These are phyloP conservation scores for Thozetella sp. DNA, from an alignment of 495 filamentous ascomycete species.

Conservation along the genomic window DNA sequence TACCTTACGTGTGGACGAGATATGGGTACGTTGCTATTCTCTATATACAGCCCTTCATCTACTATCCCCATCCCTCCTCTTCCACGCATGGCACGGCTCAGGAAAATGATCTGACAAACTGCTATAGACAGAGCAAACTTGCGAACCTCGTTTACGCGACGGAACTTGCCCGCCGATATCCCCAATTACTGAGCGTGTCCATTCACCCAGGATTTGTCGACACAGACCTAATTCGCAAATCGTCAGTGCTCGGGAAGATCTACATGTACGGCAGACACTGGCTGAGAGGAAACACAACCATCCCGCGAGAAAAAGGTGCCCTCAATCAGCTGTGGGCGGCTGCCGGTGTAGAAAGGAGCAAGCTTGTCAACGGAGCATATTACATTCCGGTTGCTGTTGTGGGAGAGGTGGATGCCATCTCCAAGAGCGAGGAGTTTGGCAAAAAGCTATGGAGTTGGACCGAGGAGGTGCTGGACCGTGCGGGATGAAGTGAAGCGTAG, in stretches of 20 bases:
- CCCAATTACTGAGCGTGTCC: constrained; percentile 51
- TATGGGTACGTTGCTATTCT: no score
- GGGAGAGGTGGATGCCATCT: no score
- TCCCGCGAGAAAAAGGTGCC: constrained; percentile 41
- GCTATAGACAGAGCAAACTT: constrained; percentile 66
- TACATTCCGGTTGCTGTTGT: constrained; percentile 63
- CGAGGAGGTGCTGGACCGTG: no score
- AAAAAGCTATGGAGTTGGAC: no score
- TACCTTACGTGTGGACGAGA: no score
- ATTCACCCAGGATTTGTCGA: constrained; percentile 8
- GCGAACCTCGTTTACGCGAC: constrained; percentile 64
- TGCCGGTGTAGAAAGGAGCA: constrained; percentile 31
- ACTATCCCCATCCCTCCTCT: neutral
- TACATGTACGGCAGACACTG: neutral
- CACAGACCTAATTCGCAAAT: neutral
- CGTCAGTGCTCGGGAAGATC: neutral
- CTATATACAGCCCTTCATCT: no score
- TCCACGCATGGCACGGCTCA: constrained; percentile 10
- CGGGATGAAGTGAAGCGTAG: no score
- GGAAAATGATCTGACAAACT: constrained; percentile 40
- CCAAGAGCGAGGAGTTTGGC: no score
- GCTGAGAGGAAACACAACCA: neutral
- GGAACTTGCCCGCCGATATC: constrained; percentile 59
- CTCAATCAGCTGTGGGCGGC: constrained; percentile 64
- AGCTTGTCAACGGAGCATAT: constrained; percentile 45